Conservation (phyloP, 1,284 basidiomycete genomes). For the Ustilago loliicola region DNA sequence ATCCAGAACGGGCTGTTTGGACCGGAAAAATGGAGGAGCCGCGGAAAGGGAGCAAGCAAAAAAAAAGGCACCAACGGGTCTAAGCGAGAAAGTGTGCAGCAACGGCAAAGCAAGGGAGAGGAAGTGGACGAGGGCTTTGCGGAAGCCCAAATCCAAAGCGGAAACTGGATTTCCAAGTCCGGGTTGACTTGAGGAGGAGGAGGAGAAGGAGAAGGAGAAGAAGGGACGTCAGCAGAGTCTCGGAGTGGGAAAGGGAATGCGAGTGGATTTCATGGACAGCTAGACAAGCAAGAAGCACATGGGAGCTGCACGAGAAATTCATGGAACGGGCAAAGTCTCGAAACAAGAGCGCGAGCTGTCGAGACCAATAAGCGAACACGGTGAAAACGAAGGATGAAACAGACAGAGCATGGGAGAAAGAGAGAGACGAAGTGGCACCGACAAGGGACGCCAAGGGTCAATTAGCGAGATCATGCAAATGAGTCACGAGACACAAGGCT, state of each 20-base stretch:
- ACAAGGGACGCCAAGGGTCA: constrained; percentile 1
- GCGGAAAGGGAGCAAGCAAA: constrained; percentile 10
- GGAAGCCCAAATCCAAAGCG: neutral
- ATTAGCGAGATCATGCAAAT: neutral
- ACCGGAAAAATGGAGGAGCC: constrained; percentile 37
- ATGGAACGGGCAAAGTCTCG: constrained; percentile 27
- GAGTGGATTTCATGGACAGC: constrained; percentile 13
- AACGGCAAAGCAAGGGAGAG: neutral
- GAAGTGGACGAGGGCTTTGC: neutral
- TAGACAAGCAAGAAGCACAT: constrained; percentile 16
- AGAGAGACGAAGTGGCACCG: constrained; percentile 4
- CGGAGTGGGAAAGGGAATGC: neutral
- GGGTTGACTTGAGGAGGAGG: neutral
- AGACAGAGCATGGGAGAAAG: neutral
- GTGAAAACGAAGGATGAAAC: neutral
- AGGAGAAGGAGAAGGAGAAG: neutral
- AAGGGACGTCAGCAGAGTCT: constrained; percentile 1
- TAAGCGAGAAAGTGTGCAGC: constrained; percentile 1
- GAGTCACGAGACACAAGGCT: neutral
- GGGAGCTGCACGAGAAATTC: constrained; percentile 24
- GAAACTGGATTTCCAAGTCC: constrained; percentile 4
- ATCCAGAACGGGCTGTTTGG: constrained; percentile 4
- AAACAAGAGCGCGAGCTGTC: constrained; percentile 1
- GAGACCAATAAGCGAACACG: constrained; percentile 4
- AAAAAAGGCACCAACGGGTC: neutral